Evolutionary conservation across 2,329 filamentous ascomycete genomes (phyloP), one percentile per base, ranked within the genome.

Genomic region (Clonostachys chloroleuca): DNA sequence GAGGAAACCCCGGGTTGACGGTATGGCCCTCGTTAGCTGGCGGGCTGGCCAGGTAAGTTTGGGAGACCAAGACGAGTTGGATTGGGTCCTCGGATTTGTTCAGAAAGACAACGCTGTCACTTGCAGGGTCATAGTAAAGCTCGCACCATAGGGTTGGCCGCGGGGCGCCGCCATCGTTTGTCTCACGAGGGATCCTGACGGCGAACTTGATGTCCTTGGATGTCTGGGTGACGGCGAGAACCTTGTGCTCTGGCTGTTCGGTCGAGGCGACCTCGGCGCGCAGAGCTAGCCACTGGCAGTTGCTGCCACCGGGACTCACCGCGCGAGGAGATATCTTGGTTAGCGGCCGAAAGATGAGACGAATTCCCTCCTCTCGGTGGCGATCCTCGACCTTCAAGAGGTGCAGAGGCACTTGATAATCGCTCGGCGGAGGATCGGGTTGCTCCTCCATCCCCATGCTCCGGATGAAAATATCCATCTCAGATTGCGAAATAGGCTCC

Each of bases 221-320:
- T 6, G 78, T 82, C 66, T 83, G 79, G 54, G 77, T 80, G 56
- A 83, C 78, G 35, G 79, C 79, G 24, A 83, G 62, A 43, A 82
- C 79, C 56, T 73, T 77, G 59, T 80, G 74, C 51, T 73, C 69
- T n/a, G 75, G 70, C 57, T 74, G 67, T n/a, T 75, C 70, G 39
- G 74, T 60, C 16, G 74, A 72, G 36, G 75, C 69, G 36, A 76
- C 70, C 57, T 81, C 77, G 51, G 78, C 74, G 47, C 74, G 76
- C 45, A 82, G 65, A 14, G 74, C 75, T 14, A 82, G 64, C 75
- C 77, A 81, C 57, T 75, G 73, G 58, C 75, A 78, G 61, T 75
- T 81, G 58, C 67, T 77, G 24, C 73, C 77, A 18, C 34, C n/a
- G 7, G 78, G 78, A 52, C 76, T 80, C 43, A 81, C 75, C 20